Evolutionary conservation across 2,329 filamentous ascomycete genomes (phyloP).

Genomic region (Exserohilum turcica): DNA sequence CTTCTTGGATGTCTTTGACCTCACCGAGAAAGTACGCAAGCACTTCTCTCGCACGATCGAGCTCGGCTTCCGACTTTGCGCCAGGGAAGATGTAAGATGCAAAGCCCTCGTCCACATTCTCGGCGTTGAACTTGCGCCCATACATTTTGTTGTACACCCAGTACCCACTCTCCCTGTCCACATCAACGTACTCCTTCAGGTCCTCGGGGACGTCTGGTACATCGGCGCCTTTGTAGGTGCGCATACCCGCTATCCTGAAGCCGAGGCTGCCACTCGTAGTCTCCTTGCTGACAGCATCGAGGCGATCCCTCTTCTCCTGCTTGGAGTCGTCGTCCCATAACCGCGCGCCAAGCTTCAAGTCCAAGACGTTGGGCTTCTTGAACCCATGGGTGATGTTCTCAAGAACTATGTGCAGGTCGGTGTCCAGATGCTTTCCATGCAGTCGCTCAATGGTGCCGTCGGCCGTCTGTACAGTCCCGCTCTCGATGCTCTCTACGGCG

Average conservation of each 20-base stretch:
- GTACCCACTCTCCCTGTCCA: conserved; percentile 58
- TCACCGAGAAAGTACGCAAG: conserved; percentile 50
- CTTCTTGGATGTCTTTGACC: conserved; percentile 60
- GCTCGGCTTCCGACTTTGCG: conserved; percentile 30
- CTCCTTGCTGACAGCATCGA: conserved; percentile 63
- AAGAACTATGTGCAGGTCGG: conserved; percentile 79
- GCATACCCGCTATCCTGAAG: conserved; percentile 70
- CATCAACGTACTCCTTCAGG: conserved; percentile 39
- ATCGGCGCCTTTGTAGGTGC: conserved; percentile 55
- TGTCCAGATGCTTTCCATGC: conserved; percentile 69
- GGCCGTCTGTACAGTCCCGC: conserved; percentile 35
- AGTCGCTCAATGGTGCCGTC: conserved; percentile 46
- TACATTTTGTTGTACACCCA: conserved; percentile 70
- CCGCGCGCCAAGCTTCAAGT: conserved; percentile 85
- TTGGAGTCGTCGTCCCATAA: conserved; percentile 79
- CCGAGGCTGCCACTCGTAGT: conserved; percentile 66
- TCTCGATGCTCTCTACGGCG: conserved; percentile 25
- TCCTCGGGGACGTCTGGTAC: conserved; percentile 28
- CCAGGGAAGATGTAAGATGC: conserved; percentile 59
- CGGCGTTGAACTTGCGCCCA: conserved; percentile 61
- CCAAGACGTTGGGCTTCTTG: conserved; percentile 83
- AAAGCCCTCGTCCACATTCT: conserved; percentile 64
- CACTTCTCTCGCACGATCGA: conserved; percentile 54
- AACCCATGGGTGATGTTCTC: conserved; percentile 85
- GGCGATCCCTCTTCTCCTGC: conserved; percentile 60